These are phyloP conservation scores for Aphelidium insulamus DNA, from an alignment of 371 early-diverging fungal species.

Conservation along the genomic window DNA sequence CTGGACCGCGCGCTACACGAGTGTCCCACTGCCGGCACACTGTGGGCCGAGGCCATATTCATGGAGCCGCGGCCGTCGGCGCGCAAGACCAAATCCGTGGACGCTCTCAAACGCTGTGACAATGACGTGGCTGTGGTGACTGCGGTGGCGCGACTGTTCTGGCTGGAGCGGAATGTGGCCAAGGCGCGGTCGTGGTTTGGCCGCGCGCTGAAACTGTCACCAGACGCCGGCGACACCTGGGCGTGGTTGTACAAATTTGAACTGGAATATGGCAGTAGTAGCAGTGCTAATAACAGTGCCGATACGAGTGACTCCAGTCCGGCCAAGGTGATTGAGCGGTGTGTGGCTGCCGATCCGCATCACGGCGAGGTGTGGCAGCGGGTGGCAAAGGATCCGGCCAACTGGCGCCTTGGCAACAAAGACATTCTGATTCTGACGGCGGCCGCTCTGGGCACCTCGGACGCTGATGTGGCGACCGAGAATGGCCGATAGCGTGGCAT, in stretches of 20 bases:
- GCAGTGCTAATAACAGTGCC: slow-evolving; percentile 4
- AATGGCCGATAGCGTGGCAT: too few relatives aligned
- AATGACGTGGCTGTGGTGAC: slow-evolving; percentile 53
- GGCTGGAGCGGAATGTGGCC: slow-evolving; percentile 74
- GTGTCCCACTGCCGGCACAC: slow-evolving; percentile 59
- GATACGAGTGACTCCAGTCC: background rate
- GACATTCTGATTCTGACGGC: too few relatives aligned
- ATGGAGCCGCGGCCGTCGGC: slow-evolving; percentile 67
- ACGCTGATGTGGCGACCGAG: too few relatives aligned
- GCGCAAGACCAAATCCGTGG: slow-evolving; percentile 66
- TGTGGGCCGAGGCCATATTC: slow-evolving; percentile 76
- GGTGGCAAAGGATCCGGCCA: slow-evolving; percentile 45
- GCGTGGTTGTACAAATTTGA: slow-evolving; percentile 90
- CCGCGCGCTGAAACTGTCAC: slow-evolving; percentile 54
- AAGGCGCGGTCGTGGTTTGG: slow-evolving; percentile 83
- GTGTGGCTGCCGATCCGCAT: slow-evolving; percentile 54
- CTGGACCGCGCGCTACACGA: slow-evolving; percentile 76
- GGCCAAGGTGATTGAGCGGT: slow-evolving; percentile 30
- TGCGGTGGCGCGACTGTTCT: slow-evolving; percentile 75
- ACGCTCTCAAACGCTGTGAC: slow-evolving; percentile 78
- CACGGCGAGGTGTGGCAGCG: slow-evolving; percentile 77
- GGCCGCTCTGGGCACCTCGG: too few relatives aligned
- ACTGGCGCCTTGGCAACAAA: too few relatives aligned
- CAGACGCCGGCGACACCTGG: slow-evolving; percentile 82
- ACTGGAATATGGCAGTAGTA: slow-evolving; percentile 38